These are phyloP conservation scores for Clavulina sp. DNA, from an alignment of 768 basidiomycete species.

Conservation along the genomic window DNA sequence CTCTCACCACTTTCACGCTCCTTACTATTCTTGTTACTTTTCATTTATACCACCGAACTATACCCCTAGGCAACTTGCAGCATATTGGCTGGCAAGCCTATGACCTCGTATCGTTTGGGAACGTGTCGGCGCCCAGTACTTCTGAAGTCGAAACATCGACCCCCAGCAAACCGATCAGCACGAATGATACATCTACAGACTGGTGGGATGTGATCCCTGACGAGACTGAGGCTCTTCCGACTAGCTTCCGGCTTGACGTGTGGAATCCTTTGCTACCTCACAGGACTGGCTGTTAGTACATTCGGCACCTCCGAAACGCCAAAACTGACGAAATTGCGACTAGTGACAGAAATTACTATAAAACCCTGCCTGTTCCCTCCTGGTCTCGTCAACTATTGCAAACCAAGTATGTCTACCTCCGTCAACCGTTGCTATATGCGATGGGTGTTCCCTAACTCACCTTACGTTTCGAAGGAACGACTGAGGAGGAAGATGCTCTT, in stretches of 20 bases:
- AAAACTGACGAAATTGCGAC: not conserved
- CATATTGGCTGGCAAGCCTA: slow-evolving; percentile 81
- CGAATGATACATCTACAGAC: slow-evolving; percentile 19
- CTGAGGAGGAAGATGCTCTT: slow-evolving; percentile 14
- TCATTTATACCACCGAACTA: slow-evolving; percentile 6
- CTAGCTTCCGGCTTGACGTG: slow-evolving; percentile 50
- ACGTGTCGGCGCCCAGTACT: not conserved
- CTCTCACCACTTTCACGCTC: not conserved
- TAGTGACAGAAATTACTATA: slow-evolving; percentile 70
- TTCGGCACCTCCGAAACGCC: not conserved
- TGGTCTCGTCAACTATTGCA: slow-evolving; percentile 40
- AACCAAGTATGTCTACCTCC: slow-evolving; percentile 37
- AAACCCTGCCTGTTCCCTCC: slow-evolving; percentile 47
- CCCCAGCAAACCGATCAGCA: slow-evolving; percentile 1
- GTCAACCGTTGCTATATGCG: slow-evolving; percentile 21
- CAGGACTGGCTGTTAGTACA: slow-evolving; percentile 50
- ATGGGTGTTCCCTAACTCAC: too few species aligned
- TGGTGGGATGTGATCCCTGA: slow-evolving; percentile 43
- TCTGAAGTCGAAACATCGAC: not conserved
- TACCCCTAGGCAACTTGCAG: slow-evolving; percentile 24
- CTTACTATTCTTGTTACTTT: not conserved
- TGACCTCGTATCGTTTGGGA: slow-evolving; percentile 38
- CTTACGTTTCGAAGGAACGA: not conserved
- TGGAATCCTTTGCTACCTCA: slow-evolving; percentile 66
- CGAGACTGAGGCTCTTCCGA: slow-evolving; percentile 34